phyloP scores from a whole-genome alignment of 1,284 basidiomycete species.

The Phlebopus sp. region DNA sequence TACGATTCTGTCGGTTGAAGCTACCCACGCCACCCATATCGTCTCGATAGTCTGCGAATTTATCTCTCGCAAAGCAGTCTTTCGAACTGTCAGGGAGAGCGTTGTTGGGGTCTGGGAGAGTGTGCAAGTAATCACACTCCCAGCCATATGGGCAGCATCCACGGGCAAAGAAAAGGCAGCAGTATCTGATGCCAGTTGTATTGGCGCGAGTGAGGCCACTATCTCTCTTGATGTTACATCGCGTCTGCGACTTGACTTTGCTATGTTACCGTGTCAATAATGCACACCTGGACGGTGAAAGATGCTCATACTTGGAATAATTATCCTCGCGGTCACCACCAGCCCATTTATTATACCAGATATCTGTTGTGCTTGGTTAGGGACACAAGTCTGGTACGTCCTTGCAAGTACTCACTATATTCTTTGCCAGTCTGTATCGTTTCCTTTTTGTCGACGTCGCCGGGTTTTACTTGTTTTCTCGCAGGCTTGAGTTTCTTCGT shows the following conservation, averaged over 20 bases:
- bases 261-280: constrained; percentile 40
- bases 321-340: constrained; percentile 92
- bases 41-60: constrained; percentile 96
- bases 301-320: constrained; percentile 75
- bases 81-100: constrained; percentile 87
- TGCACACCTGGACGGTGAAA: background rate
- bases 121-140: constrained; percentile 95
- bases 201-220: constrained; percentile 92
- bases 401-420: constrained; percentile 67
- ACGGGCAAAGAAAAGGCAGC: constrained; percentile 93
- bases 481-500: constrained; percentile 76
- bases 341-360: constrained; percentile 99
- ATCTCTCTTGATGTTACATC: constrained; percentile 88
- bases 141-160: constrained; percentile 97
- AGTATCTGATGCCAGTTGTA: constrained; percentile 87
- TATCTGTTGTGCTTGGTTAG: constrained; percentile 56
- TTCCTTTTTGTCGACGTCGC: constrained; percentile 86
- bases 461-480: constrained; percentile 85
- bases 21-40: constrained; percentile 99
- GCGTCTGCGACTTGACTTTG: constrained; percentile 89
- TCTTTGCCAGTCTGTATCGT: constrained; percentile 91
- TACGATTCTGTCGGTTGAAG: constrained; percentile 91
- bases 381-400: background rate
- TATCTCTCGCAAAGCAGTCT: constrained; percentile 96
- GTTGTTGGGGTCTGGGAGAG: constrained; percentile 69